Base-by-base conservation (phyloP, 352 stramenopile species). In the Globisporangium middletonii region DNA sequence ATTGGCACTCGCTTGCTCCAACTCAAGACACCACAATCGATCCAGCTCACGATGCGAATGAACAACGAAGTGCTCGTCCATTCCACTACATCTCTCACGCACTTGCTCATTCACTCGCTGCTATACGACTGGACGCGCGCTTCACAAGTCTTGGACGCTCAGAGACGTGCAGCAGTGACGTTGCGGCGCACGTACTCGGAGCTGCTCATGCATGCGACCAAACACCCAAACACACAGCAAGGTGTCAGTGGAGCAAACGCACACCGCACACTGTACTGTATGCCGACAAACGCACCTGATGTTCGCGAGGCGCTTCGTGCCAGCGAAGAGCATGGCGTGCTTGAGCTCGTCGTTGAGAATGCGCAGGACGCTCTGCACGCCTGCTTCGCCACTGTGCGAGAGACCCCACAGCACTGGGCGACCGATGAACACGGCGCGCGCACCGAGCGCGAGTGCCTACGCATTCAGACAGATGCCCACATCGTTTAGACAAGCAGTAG, bases 401-500 rank as follows among this genome's bases (percentile, higher is more conserved):
- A 99, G 77, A 3, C 89, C 86, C 69, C 97, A 99, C 46, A 99
- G 92, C 19, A 98, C 72, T 4, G 96, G 96, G 27, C 95, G 96
- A 3, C 95, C 96, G 53, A 99, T 67, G 35, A 97, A 96, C 12
- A 99, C 96, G 1, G 95, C 95, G 50, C 88, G 92, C 28, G 96
- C 96, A 41, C 94, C 94, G 43, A 98, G 72, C 3, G 93, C 94
- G 18, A 98, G 67, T 15, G 87, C 87, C 73, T 94, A 81, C 37
- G 16, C 26, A 47, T 15, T 51, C 8, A 50, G 9, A 55, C 8
- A 50, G 9, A 63, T 28, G n/a, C 33, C 33, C 16, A 42, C 11
- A 57, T 46, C 30, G 77, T 35, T 35, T 3, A 87, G 59, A 55
- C 19, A 23, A 53, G 26, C 16, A 54, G 15, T n/a, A 45, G 16